phyloP scores from a whole-genome alignment of 768 basidiomycete genomes.

The Suillus spraguei region DNA sequence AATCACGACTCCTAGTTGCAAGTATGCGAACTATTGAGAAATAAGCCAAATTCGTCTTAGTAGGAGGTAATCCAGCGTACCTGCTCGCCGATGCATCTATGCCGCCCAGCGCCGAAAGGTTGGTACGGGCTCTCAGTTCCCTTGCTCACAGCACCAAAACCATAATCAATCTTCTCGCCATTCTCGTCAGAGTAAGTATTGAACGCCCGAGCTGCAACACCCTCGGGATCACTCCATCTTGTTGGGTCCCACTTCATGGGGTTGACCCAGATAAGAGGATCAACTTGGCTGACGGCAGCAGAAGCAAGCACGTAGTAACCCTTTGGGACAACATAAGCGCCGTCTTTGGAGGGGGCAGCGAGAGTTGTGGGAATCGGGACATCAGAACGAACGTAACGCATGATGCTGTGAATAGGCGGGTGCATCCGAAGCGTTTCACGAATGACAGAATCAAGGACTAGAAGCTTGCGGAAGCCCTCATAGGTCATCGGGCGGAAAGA shows the following conservation, averaged over 20 bases:
- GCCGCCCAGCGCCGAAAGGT: constrained; percentile 96
- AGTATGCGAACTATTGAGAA: constrained; percentile 77
- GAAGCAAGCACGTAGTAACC: constrained; percentile 90
- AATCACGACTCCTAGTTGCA: constrained; percentile 88
- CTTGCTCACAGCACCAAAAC: constrained; percentile 94
- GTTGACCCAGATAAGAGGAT: constrained; percentile 81
- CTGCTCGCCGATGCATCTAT: constrained; percentile 93
- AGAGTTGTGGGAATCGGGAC: constrained; percentile 82
- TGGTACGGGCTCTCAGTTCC: constrained; percentile 96
- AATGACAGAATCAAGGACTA: constrained; percentile 85
- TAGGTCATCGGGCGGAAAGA: constrained; percentile 78
- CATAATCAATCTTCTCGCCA: constrained; percentile 94
- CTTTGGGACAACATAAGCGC: constrained; percentile 83
- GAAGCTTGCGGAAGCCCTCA: constrained; percentile 83
- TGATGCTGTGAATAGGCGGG: constrained; percentile 94
- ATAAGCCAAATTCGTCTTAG: constrained; percentile 8
- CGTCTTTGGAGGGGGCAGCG: constrained; percentile 72
- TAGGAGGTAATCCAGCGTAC: constrained; percentile 35
- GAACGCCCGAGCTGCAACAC: constrained; percentile 78
- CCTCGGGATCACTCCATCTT: constrained; percentile 86
- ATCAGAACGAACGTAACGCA: constrained; percentile 89
- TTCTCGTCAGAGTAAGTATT: constrained; percentile 71
- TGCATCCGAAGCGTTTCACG: constrained; percentile 93
- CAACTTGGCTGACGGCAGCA: constrained; percentile 86
- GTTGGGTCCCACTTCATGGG: constrained; percentile 72